phyloP scores from a whole-genome alignment of 2,329 filamentous ascomycete species.

The Rhynchosporium agropyri region DNA sequence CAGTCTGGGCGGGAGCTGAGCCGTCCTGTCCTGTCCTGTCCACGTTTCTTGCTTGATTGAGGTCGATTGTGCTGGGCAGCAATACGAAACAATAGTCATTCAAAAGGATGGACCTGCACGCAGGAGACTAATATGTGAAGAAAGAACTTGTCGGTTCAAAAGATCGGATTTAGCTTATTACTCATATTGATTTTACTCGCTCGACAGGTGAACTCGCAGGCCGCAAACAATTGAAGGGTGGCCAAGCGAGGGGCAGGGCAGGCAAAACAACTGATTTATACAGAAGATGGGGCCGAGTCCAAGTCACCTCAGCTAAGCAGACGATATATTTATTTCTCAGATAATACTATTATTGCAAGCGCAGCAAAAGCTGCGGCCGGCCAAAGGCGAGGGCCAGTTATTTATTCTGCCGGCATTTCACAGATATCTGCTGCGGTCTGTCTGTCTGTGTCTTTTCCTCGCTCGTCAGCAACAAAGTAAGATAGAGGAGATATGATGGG shows the following conservation, averaged over 20 bases:
- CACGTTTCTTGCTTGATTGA: neutral
- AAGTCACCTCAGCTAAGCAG: no score
- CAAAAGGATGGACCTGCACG: neutral
- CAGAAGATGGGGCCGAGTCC: neutral
- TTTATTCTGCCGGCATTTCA: slow-evolving; percentile 11
- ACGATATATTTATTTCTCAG: no score
- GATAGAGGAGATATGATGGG: no score
- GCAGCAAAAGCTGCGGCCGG: neutral
- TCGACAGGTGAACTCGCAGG: neutral
- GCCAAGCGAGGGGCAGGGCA: neutral
- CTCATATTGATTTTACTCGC: no score
- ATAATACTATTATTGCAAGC: neutral
- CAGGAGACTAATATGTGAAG: no score
- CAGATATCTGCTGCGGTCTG: neutral
- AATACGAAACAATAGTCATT: neutral
- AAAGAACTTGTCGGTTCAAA: no score
- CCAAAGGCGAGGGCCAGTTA: no score
- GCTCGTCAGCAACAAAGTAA: no score
- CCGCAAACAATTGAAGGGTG: slow-evolving; percentile 2
- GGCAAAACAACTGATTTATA: slow-evolving; percentile 3
- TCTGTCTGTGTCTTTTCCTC: no score
- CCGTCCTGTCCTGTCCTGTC: neutral
- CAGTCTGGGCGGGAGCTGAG: slow-evolving; percentile 1
- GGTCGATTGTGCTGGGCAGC: neutral
- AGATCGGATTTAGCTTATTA: no score